Evolutionary conservation across 495 filamentous ascomycete genomes (phyloP), one percentile per base, ranked within the genome.

Genomic region (Pyrenula aspistea): DNA sequence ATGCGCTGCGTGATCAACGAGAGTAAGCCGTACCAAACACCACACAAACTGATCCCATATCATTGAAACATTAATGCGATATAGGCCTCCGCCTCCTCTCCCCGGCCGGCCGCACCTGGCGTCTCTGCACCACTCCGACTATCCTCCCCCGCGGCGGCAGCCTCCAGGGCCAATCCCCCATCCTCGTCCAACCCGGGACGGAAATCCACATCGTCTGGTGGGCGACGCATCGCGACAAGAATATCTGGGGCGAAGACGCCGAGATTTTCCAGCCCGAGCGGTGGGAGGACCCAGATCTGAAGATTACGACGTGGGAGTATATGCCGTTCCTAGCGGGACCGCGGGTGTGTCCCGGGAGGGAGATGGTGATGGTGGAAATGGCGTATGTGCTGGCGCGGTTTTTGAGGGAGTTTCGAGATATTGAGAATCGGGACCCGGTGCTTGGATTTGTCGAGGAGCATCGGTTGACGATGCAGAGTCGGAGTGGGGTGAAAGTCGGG

Each of bases 141-240:
- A 82, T 82, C 0, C 81, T 95, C 10, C 91, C 90, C 0, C 71
- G 73, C n/a, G 90, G 90, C 24, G 90, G 90, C 24, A 90, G 90
- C 0, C 76, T 81, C 0, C 83, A 89, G 65, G 80, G 84, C 19
- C 73, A 70, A 50, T 74, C 79, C 22, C 89, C 88, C 0, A 63
- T 95, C 15, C 83, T 80, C 21, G 64, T 96, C 2, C 71, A 76
- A 12, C 87, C 88, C 66, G 85, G 82, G 4, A 57, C 55, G 15
- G 31, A 42, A 15, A 42, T 42, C 4, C 15, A 42, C 15, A 15
- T 42, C 31, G 31, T 42, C 15, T 42, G 66, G 56, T 89, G 86
- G 68, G 63, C 77, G 12, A 82, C 89, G 81, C 87, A 91, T 61
- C 84, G 85, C 2, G 76, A 83, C 12, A 47, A 62, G 60, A 20